Evolutionary conservation across 73 alveolate genomes (phyloP), one percentile per base, ranked within the genome.

Genomic region (Effrenium voratum): DNA sequence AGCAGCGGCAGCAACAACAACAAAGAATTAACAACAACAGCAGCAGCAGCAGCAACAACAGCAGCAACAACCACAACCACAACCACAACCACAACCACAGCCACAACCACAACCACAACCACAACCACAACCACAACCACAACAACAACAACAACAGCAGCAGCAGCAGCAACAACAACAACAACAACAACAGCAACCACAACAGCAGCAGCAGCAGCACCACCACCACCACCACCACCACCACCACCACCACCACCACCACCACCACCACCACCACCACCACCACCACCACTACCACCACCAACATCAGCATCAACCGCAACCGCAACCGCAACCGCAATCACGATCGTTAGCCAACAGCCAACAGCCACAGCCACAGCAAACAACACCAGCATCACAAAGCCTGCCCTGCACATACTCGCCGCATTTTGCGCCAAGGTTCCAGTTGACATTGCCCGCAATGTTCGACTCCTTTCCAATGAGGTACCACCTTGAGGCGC

Each of bases 401-500:
- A 28, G 15, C 68, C 24, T 28, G 68, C 68, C 68, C 68, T 55
- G 24, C 68, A 19, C 68, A 55, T 19, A 55, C 68, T 19, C 68
- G 75, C 5, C 24, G 75, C 38, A 6, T 60, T 60, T 60, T 60
- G 75, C 38, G 66, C 90, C 22, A 22, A 79, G 90, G 28, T 30
- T 44, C 90, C 90, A 79, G 63, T 79, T 79, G 68, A 79, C 66
- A 30, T 43, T 79, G 44, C 44, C 26, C 19, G 24, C 38, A 4
- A 22, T 41, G 15, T 5, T 15, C 41, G 90, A 40, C 63, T 44
- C 90, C 46, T 79, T 79, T 63, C 90, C 90, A 28, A 79, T 79
- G 38, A 79, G 90, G 90, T 43, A 79, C 90, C 90, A 79, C 90
- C 90, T 76, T 3, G 19, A 57, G 5, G 0, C 34, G 75, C 82